phyloP scores from a whole-genome alignment of 1,139 yeast genomes.

The Hemisphaericaspora lyxosophila region DNA sequence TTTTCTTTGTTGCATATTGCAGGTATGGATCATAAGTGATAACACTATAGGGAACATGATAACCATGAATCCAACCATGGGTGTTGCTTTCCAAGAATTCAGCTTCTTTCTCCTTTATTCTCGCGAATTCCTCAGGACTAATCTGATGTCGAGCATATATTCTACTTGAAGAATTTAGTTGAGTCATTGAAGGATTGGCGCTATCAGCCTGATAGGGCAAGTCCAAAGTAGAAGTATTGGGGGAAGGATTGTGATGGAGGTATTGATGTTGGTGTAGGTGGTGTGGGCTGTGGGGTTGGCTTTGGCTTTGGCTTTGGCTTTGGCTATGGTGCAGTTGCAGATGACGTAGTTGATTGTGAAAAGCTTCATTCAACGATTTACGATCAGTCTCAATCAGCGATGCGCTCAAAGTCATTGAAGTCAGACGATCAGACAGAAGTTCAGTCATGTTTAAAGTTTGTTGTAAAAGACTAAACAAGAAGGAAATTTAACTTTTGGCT shows the following conservation, averaged over 20 bases:
- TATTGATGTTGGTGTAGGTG: background rate
- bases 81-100: slow-evolving; percentile 9
- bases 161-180: background rate
- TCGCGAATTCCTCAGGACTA: background rate
- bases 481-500: no score
- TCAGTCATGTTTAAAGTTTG: background rate
- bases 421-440: slow-evolving; percentile 1
- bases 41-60: slow-evolving; percentile 27
- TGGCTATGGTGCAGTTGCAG: no score
- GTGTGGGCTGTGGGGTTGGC: no score
- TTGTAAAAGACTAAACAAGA: no score
- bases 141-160: background rate
- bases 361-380: background rate
- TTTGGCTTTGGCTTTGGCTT: no score
- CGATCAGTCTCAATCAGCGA: slow-evolving; percentile 2
- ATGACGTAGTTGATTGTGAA: no score
- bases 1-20: slow-evolving; percentile 18
- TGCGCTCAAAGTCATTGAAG: slow-evolving; percentile 4
- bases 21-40: slow-evolving; percentile 22
- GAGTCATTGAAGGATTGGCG: background rate
- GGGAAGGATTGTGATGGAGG: background rate
- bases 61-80: slow-evolving; percentile 32
- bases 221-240: background rate
- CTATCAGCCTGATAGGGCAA: background rate
- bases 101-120: background rate